Evolutionary conservation across 2,329 filamentous ascomycete species (phyloP).

Genomic region (Aureobasidium sp.): DNA sequence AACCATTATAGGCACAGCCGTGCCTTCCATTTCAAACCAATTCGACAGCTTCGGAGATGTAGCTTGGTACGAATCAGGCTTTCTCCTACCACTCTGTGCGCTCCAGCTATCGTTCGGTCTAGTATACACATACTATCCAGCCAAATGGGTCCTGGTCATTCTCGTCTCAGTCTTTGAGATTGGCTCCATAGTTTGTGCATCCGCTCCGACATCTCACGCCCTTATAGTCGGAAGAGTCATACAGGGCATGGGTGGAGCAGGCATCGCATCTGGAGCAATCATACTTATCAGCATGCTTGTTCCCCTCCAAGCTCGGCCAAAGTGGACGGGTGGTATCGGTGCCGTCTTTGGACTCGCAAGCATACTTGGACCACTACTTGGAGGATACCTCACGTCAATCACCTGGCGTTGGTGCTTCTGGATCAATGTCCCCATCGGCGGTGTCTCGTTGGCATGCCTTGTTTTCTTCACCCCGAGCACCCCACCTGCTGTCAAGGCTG

Average conservation of each 20-base stretch:
- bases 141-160: conserved; percentile 38
- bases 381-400: conserved; percentile 43
- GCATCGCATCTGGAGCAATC: conserved; percentile 39
- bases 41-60: conserved; percentile 42
- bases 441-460: conserved; percentile 29
- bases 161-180: conserved; percentile 38
- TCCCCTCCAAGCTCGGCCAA: conserved; percentile 19
- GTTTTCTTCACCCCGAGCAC: conserved; percentile 31
- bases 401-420: conserved; percentile 48
- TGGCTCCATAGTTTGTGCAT: conserved; percentile 45
- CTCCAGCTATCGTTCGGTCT: conserved; percentile 39
- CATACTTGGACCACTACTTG: conserved; percentile 46
- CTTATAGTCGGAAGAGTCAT: conserved; percentile 47
- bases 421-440: conserved; percentile 36
- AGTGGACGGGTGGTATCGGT: conserved; percentile 27
- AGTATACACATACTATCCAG: conserved; percentile 34
- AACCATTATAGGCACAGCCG: conserved; percentile 39
- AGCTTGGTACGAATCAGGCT: conserved; percentile 43
- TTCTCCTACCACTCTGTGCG: conserved; percentile 37
- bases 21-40: conserved; percentile 42
- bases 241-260: conserved; percentile 49
- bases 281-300: conserved; percentile 21
- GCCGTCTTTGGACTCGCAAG: conserved; percentile 37
- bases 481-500: neutral
- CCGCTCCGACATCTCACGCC: conserved; percentile 41